These are phyloP conservation scores for Ogataea zsoltii DNA, from an alignment of 805 yeast species.

Conservation along the genomic window DNA sequence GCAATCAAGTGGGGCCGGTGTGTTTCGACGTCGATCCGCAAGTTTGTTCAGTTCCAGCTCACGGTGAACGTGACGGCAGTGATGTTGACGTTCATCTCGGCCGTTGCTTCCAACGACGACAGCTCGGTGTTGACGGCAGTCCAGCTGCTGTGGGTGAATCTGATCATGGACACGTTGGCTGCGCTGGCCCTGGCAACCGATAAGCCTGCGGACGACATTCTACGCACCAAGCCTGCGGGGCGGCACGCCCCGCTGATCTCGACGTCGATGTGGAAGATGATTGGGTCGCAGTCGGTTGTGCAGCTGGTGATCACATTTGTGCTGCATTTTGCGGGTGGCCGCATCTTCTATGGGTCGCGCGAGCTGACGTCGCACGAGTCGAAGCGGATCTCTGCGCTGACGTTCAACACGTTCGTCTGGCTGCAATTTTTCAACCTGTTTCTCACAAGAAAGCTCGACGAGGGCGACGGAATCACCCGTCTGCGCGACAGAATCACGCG, in stretches of 20 bases:
- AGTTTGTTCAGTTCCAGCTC: slow-evolving; percentile 93
- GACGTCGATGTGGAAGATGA: slow-evolving; percentile 98
- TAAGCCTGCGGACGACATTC: slow-evolving; percentile 82
- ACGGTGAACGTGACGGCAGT: slow-evolving; percentile 98
- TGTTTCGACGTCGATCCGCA: slow-evolving; percentile 90
- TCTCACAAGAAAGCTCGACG: slow-evolving; percentile 88
- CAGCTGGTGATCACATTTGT: slow-evolving; percentile 81
- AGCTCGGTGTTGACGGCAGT: slow-evolving; percentile 93
- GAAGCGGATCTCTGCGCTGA: slow-evolving; percentile 74
- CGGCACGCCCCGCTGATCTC: slow-evolving; percentile 77
- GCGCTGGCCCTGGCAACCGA: slow-evolving; percentile 98
- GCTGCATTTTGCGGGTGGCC: slow-evolving; percentile 75
- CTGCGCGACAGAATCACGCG: slow-evolving; percentile 59
- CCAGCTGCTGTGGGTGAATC: slow-evolving; percentile 94
- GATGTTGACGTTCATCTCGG: slow-evolving; percentile 86
- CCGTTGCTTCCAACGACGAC: slow-evolving; percentile 80
- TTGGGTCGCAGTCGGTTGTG: slow-evolving; percentile 76
- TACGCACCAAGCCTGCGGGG: slow-evolving; percentile 83
- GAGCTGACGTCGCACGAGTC: slow-evolving; percentile 42
- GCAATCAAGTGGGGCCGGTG: slow-evolving; percentile 99
- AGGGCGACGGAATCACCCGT: slow-evolving; percentile 65
- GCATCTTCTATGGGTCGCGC: slow-evolving; percentile 49
- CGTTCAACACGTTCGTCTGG: slow-evolving; percentile 97
- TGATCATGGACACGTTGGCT: slow-evolving; percentile 97
- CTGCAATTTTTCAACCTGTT: slow-evolving; percentile 92